phyloP scores from a whole-genome alignment of 306 rosid species.

The Citrullus mucosospermus region DNA sequence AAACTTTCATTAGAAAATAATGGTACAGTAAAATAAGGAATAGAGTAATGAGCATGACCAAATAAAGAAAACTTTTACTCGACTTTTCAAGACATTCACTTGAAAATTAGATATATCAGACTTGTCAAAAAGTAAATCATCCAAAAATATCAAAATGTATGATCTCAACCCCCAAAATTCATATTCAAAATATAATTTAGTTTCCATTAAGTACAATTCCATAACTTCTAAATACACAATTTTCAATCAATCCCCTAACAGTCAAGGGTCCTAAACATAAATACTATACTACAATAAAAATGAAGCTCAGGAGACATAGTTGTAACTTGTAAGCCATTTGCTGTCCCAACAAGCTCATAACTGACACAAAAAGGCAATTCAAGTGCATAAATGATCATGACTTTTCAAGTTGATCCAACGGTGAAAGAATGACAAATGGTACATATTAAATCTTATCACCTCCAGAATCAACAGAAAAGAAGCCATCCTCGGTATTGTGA shows the following conservation, averaged over 20 bases:
- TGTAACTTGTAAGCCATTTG: not conserved
- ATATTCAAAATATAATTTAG: not conserved
- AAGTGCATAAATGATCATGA: not conserved
- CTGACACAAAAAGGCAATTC: not conserved
- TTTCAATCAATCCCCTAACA: not conserved
- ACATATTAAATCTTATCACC: constrained; percentile 7
- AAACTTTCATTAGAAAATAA: not conserved
- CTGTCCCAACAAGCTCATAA: not conserved
- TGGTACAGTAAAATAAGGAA: not conserved
- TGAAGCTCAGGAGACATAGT: not conserved
- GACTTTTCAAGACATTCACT: not conserved
- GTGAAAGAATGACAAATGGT: not conserved
- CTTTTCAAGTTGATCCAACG: not conserved
- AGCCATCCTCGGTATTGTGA: constrained; percentile 12
- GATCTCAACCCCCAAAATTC: not conserved
- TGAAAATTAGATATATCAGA: not conserved
- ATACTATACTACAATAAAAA: not conserved
- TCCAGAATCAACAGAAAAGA: constrained; percentile 16
- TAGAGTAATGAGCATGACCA: not conserved
- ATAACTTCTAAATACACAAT: not conserved
- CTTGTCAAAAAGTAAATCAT: not conserved
- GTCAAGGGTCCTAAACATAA: not conserved
- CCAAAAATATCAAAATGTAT: not conserved
- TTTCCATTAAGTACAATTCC: not conserved
- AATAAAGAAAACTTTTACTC: not conserved